A percentile compares a stretch with the other conserved stretches of the same genome.
Evolutionary conservation across 1,284 basidiomycete genomes (phyloP).

Genomic region (Ceratorhiza oryzae-sativae): DNA sequence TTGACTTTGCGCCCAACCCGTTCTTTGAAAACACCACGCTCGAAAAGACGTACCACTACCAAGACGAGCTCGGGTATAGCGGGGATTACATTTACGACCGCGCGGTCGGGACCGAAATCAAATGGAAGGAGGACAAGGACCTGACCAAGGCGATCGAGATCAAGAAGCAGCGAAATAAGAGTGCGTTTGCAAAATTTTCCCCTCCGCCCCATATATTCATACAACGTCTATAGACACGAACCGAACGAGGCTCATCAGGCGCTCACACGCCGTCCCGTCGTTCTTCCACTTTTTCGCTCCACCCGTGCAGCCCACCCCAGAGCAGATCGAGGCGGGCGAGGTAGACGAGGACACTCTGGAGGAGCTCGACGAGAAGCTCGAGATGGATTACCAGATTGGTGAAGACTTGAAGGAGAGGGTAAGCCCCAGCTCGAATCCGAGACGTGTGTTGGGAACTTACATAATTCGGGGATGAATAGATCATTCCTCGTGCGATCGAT

Average conservation of each 20-base stretch:
- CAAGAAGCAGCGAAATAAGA: slow-evolving; percentile 99
- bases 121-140: slow-evolving; percentile 99
- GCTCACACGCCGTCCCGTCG: slow-evolving; percentile 85
- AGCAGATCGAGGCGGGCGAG: slow-evolving; percentile 75
- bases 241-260: slow-evolving; percentile 89
- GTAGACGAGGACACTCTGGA: slow-evolving; percentile 86
- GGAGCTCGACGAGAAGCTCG: slow-evolving; percentile 90
- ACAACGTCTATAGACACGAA: slow-evolving; percentile 74
- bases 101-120: slow-evolving; percentile 88
- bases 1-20: slow-evolving; percentile 84
- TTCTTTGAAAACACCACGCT: slow-evolving; percentile 87
- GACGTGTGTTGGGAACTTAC: background rate
- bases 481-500: slow-evolving; percentile 94
- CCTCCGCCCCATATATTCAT: background rate
- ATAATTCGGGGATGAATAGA: slow-evolving; percentile 54
- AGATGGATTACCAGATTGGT: slow-evolving; percentile 97
- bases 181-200: slow-evolving; percentile 57
- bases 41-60: slow-evolving; percentile 96
- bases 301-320: slow-evolving; percentile 76
- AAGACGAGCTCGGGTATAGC: slow-evolving; percentile 89
- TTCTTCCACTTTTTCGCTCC: slow-evolving; percentile 99
- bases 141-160: slow-evolving; percentile 97
- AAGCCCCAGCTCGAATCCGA: slow-evolving; percentile 39
- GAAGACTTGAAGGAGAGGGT: slow-evolving; percentile 98
- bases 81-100: slow-evolving; percentile 97